Evolutionary conservation across 176 grass and related monocot genomes (phyloP).

Genomic region (Microstegium vimineum): DNA sequence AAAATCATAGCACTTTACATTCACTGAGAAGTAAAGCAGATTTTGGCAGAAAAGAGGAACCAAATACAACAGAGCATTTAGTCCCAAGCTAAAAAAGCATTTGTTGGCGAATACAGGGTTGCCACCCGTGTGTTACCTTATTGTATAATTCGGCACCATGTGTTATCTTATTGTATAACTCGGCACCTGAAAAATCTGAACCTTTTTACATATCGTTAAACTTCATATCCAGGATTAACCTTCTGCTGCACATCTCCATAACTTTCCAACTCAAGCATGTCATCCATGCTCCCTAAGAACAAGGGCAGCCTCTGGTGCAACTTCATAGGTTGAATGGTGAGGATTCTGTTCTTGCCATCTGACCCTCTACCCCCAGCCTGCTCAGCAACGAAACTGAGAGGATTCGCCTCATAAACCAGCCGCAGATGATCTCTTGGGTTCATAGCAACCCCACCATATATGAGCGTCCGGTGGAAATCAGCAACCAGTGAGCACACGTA

Average conservation of each 20-base stretch:
- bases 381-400: conserved; percentile 86
- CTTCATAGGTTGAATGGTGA: conserved; percentile 83
- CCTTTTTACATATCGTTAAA: conserved; percentile 29
- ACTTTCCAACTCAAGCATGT: conserved; percentile 94
- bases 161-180: conserved; percentile 10
- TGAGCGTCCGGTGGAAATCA: conserved; percentile 80
- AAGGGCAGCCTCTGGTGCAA: conserved; percentile 87
- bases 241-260: conserved; percentile 84
- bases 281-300: conserved; percentile 81
- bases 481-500: conserved; percentile 91
- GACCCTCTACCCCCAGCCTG: conserved; percentile 82
- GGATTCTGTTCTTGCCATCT: conserved; percentile 73
- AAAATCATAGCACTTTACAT: neutral
- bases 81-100: neutral
- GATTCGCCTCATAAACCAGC: conserved; percentile 87
- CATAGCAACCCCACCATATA: conserved; percentile 89
- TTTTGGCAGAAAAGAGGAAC: neutral
- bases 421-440: conserved; percentile 93
- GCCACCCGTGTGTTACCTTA: neutral
- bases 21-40: neutral
- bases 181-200: neutral
- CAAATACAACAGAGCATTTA: neutral
- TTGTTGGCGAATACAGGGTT: neutral
- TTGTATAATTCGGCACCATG: neutral
- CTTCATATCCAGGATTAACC: conserved; percentile 90